A percentile compares a stretch with the other conserved stretches of the same genome.
Conservation (phyloP, 371 early-diverging fungal genomes). For the Entomophthora muscae region DNA sequence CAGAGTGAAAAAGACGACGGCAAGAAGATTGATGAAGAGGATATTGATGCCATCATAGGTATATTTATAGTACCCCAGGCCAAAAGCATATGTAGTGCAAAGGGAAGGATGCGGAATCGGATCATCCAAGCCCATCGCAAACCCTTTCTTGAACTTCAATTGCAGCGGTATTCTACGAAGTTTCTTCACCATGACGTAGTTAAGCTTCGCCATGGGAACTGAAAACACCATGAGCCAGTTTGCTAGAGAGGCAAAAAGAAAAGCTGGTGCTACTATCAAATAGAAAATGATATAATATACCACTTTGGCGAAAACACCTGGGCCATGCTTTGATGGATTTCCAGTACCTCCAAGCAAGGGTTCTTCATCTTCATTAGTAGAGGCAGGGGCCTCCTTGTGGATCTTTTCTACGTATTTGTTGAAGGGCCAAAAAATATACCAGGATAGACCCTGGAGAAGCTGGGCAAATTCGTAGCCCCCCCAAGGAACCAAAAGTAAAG, state of each 20-base stretch:
- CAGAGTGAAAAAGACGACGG: conserved; percentile 59
- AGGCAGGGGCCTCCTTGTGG: conserved; percentile 7
- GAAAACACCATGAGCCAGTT: conserved; percentile 77
- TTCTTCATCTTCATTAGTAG: conserved; percentile 10
- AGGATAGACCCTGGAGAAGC: conserved; percentile 36
- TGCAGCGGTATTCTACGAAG: conserved; percentile 59
- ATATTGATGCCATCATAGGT: conserved; percentile 93
- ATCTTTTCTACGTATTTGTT: conserved; percentile 66
- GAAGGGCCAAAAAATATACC: conserved; percentile 86
- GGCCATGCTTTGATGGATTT: conserved; percentile 6
- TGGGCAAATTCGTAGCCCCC: conserved; percentile 31
- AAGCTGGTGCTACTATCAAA: conserved; percentile 41
- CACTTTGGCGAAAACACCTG: conserved; percentile 19
- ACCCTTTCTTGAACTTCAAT: conserved; percentile 46
- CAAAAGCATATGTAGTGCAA: conserved; percentile 62
- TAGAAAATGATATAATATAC: conserved; percentile 33
- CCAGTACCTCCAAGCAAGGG: conserved; percentile 7
- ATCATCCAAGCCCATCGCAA: conserved; percentile 19
- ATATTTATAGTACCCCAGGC: conserved; percentile 75
- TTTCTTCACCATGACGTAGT: conserved; percentile 49
- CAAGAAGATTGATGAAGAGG: conserved; percentile 80
- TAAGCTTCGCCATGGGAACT: conserved; percentile 87
- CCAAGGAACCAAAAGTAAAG: conserved; percentile 23
- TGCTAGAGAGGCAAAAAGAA: conserved; percentile 44
- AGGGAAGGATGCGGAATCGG: conserved; percentile 20